Evolutionary conservation across 225 moss, liverwort and hornwort genomes (phyloP).

Genomic region (Neckera pumila): DNA sequence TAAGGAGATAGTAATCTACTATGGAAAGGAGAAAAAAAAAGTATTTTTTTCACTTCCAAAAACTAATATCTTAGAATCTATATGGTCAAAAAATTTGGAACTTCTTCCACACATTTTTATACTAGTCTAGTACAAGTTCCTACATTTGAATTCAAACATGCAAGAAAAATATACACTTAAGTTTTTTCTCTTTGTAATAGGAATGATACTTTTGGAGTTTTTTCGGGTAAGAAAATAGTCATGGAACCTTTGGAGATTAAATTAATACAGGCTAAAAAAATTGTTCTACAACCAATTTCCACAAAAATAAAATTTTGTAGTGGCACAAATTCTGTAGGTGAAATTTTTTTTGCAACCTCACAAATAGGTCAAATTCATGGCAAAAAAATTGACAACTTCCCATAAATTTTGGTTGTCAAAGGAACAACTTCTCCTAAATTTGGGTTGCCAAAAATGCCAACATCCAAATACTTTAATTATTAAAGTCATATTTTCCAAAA

Average conservation of each 20-base stretch:
- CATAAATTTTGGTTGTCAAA: background rate
- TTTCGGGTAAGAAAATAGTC: too few relatives aligned
- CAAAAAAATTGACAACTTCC: background rate
- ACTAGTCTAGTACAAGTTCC: too few relatives aligned
- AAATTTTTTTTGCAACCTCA: background rate
- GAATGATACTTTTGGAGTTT: too few relatives aligned
- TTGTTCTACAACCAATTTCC: background rate
- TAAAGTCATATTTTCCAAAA: background rate
- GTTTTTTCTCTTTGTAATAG: too few relatives aligned
- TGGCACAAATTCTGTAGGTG: background rate
- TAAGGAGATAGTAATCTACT: background rate
- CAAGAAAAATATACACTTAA: too few relatives aligned
- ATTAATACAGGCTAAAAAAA: background rate
- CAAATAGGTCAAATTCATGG: background rate
- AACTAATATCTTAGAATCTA: too few relatives aligned
- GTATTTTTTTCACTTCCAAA: too few relatives aligned
- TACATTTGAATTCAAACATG: too few relatives aligned
- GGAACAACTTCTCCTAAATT: background rate
- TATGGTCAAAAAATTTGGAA: too few relatives aligned
- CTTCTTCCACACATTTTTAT: background rate
- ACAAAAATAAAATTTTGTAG: accelerated
- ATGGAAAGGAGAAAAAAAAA: background rate
- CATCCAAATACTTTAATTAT: too few relatives aligned
- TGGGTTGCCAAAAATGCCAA: background rate
- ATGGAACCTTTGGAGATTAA: too few relatives aligned